Evolutionary conservation across 441 rosid species (phyloP).

Genomic region (Cnidoscolus chayamansa): DNA sequence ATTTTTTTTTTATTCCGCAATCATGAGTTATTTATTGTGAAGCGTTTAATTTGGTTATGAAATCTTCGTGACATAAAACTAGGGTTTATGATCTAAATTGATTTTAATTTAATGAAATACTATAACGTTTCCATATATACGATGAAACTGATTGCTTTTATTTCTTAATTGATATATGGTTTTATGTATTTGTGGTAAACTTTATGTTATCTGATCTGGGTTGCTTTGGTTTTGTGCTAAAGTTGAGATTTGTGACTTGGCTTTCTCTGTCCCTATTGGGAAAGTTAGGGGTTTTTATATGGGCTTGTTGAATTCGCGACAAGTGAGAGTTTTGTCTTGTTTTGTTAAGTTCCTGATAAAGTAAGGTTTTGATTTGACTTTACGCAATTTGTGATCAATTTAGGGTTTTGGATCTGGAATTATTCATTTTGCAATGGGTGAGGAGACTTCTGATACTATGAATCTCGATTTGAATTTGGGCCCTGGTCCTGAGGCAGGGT

Average conservation of each 20-base stretch:
- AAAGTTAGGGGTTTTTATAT: slow-evolving; percentile 20
- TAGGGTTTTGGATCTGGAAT: slow-evolving; percentile 20
- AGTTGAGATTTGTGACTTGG: slow-evolving; percentile 21
- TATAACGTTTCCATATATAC: slow-evolving; percentile 11
- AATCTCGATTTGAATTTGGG: slow-evolving; percentile 94
- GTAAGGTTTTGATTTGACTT: slow-evolving; percentile 22
- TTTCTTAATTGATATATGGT: not conserved
- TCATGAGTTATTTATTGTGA: too few species aligned
- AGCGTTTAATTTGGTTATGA: slow-evolving; percentile 3
- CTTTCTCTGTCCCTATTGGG: slow-evolving; percentile 14
- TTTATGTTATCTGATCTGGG: slow-evolving; percentile 11
- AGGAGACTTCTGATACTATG: slow-evolving; percentile 72
- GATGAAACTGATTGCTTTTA: slow-evolving; percentile 4
- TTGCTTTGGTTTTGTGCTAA: slow-evolving; percentile 16
- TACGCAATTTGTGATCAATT: slow-evolving; percentile 11
- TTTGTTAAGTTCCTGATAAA: slow-evolving; percentile 20
- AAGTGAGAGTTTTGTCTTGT: slow-evolving; percentile 14
- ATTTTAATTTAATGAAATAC: not conserved
- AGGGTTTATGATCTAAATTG: slow-evolving; percentile 16
- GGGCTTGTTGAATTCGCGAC: slow-evolving; percentile 9
- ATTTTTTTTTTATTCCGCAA: not conserved
- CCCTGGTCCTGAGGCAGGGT: slow-evolving; percentile 66
- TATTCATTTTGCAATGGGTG: slow-evolving; percentile 46
- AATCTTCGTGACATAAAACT: slow-evolving; percentile 20
- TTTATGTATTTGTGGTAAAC: slow-evolving; percentile 1